Conservation (phyloP, 139 green algal genomes). For the Coelastrella sp. region DNA sequence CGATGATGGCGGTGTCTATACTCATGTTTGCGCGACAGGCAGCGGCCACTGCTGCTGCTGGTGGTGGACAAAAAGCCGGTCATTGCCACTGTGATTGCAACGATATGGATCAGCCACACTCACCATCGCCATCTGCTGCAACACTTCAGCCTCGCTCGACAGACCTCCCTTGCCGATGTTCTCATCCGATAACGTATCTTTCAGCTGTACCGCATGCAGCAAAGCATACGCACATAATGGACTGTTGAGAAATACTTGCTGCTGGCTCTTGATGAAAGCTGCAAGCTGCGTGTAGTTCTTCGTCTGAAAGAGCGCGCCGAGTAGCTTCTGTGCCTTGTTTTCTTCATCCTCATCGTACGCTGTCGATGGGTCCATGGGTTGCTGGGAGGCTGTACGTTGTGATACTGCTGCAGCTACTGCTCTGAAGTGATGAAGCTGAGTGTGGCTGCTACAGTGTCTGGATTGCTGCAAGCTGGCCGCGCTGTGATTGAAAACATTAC, state of each 20-base stretch:
- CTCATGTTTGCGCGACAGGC: too few species aligned
- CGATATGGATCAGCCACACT: not conserved
- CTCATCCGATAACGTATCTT: constrained; percentile 13
- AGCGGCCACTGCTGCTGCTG: not conserved
- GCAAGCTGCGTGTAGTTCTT: constrained; percentile 26
- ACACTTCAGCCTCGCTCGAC: not conserved
- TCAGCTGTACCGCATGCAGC: constrained; percentile 36
- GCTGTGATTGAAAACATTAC: not conserved
- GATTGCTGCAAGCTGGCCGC: too few species aligned
- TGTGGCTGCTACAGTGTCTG: not conserved
- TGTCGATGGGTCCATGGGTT: not conserved
- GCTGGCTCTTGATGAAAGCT: constrained; percentile 25
- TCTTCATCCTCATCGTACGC: not conserved
- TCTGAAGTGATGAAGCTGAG: not conserved
- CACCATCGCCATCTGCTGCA: constrained; percentile 30
- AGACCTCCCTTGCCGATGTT: not conserved
- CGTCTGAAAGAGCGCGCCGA: not conserved
- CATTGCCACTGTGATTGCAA: not conserved
- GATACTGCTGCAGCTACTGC: not conserved
- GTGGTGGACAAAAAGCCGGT: too few species aligned
- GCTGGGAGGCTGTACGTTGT: not conserved
- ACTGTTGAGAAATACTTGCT: not conserved
- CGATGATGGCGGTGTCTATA: too few species aligned
- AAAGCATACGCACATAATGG: constrained; percentile 31
- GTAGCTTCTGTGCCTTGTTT: not conserved